These are phyloP conservation scores for Rhinocladiella similis DNA, from an alignment of 2,329 filamentous ascomycete genomes.

Conservation along the genomic window DNA sequence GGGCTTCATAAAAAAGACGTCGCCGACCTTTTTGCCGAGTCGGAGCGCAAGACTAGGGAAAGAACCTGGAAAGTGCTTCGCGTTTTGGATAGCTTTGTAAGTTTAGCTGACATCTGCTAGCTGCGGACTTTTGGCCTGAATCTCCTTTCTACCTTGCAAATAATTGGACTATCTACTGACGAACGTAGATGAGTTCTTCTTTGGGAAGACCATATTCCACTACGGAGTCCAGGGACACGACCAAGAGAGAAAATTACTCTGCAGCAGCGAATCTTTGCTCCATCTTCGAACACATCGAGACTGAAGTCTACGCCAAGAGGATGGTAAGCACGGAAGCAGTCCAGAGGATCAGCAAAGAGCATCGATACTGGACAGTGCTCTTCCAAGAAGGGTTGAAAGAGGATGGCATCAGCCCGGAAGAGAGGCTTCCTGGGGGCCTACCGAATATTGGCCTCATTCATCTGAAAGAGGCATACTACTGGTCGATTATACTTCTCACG, in stretches of 20 bases:
- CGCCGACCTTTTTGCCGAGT: conserved; percentile 47
- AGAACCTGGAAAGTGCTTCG: conserved; percentile 24
- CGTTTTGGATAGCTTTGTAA: conserved; percentile 20
- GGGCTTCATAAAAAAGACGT: conserved; percentile 53
- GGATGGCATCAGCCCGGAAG: conserved; percentile 16
- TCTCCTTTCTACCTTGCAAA: too few relatives aligned
- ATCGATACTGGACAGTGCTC: conserved; percentile 38
- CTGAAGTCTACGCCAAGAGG: conserved; percentile 41
- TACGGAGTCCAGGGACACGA: conserved; percentile 23
- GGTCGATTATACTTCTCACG: conserved; percentile 41
- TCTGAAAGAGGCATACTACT: conserved; percentile 41
- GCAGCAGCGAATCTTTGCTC: conserved; percentile 36
- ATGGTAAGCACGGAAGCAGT: conserved; percentile 39
- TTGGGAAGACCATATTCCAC: conserved; percentile 23
- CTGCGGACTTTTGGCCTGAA: too few relatives aligned
- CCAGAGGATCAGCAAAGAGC: conserved; percentile 39
- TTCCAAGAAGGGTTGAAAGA: conserved; percentile 19
- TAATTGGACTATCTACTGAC: too few relatives aligned
- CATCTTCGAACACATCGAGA: conserved; percentile 41
- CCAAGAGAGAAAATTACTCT: conserved; percentile 27
- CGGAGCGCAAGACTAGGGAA: conserved; percentile 43
- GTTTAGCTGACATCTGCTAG: too few relatives aligned
- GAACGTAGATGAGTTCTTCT: conserved; percentile 13
- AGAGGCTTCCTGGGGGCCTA: not conserved
- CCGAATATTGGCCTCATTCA: conserved; percentile 35